phyloP scores from a whole-genome alignment of 208 protist species.

The Crithidia bombi region DNA sequence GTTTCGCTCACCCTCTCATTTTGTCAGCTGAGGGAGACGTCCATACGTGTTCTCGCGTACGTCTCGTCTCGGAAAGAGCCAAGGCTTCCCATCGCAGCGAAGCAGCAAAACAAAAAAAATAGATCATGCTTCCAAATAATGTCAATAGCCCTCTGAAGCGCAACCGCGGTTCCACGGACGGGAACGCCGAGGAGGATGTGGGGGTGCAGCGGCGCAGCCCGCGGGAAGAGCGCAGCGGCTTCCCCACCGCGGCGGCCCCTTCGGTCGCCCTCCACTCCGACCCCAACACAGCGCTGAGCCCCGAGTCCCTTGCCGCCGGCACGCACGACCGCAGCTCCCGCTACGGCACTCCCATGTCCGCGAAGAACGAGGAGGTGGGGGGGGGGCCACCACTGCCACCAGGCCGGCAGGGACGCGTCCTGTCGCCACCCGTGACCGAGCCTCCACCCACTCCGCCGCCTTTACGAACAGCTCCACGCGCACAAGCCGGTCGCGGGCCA shows the following conservation, averaged over 20 bases:
- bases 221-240: constrained; percentile 11
- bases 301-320: neutral
- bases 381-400: neutral
- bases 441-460: constrained; percentile 20
- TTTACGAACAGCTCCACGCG: constrained; percentile 30
- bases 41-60: no score
- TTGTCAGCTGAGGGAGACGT: no score
- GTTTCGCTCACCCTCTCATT: no score
- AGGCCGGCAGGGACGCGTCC: neutral
- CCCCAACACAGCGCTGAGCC: constrained; percentile 6
- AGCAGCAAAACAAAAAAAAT: neutral
- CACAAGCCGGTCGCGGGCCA: constrained; percentile 33
- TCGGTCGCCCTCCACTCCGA: constrained; percentile 8
- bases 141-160: constrained; percentile 34
- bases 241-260: constrained; percentile 2
- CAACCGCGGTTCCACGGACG: constrained; percentile 13
- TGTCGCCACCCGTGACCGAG: neutral
- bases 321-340: constrained; percentile 19
- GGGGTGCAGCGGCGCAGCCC: constrained; percentile 12
- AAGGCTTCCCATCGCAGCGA: no score
- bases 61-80: no score
- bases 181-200: constrained; percentile 11
- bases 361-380: constrained; percentile 20
- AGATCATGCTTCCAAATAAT: constrained; percentile 15
- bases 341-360: constrained; percentile 27